Evolutionary conservation across 352 stramenopile species (phyloP).

Genomic region (Phytophthora lateralis): DNA sequence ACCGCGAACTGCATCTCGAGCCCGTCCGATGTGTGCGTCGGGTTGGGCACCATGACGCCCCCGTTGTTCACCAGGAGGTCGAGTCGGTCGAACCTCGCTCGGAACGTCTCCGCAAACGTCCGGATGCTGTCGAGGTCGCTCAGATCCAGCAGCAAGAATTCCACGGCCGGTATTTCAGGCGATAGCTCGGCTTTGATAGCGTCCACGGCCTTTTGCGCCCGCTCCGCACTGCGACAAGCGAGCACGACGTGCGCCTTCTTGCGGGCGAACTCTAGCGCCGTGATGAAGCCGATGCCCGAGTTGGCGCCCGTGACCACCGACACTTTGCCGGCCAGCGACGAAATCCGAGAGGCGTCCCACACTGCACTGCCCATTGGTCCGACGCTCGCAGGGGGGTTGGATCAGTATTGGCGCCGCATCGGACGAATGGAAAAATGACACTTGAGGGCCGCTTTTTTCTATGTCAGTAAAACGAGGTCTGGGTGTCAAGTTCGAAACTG

Average conservation of each 20-base stretch:
- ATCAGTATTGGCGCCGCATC: too few species aligned
- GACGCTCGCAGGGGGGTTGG: too few species aligned
- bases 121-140: slow-evolving; percentile 42
- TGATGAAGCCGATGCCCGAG: slow-evolving; percentile 87
- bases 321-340: slow-evolving; percentile 56
- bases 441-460: too few species aligned
- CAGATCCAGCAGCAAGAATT: slow-evolving; percentile 58
- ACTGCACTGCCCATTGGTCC: neutral
- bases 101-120: slow-evolving; percentile 42
- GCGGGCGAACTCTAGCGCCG: slow-evolving; percentile 57
- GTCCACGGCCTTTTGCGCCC: slow-evolving; percentile 32
- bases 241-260: slow-evolving; percentile 79
- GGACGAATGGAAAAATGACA: too few species aligned
- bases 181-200: slow-evolving; percentile 33
- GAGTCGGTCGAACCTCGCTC: slow-evolving; percentile 42
- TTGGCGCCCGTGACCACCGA: slow-evolving; percentile 86
- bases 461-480: too few species aligned
- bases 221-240: slow-evolving; percentile 65
- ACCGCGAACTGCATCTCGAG: slow-evolving; percentile 67
- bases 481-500: too few species aligned
- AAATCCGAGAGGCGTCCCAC: slow-evolving; percentile 35
- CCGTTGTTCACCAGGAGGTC: slow-evolving; percentile 71
- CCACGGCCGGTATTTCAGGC: slow-evolving; percentile 10
- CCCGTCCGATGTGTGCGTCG: slow-evolving; percentile 42
- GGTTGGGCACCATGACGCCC: slow-evolving; percentile 42